Conservation (phyloP, 2,329 filamentous ascomycete species). For the Huntiella savannae region DNA sequence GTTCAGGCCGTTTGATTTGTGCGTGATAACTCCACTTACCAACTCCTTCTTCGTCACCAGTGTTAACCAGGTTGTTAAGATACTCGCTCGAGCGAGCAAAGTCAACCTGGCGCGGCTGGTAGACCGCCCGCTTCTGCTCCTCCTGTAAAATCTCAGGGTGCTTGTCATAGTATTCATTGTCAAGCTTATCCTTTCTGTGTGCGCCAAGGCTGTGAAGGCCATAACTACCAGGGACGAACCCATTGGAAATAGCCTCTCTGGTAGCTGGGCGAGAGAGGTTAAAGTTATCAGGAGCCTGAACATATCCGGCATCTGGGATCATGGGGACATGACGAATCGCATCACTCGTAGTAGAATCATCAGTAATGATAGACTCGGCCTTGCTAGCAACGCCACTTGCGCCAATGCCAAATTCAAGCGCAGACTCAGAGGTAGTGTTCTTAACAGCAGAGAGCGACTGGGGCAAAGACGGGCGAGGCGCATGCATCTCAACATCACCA, state of each 20-base stretch:
- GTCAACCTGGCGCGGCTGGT: slow-evolving; percentile 37
- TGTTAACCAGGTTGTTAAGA: slow-evolving; percentile 74
- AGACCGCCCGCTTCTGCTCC: slow-evolving; percentile 42
- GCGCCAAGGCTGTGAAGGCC: slow-evolving; percentile 78
- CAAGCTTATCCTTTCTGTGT: slow-evolving; percentile 58
- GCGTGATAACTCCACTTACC: not conserved
- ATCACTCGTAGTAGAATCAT: slow-evolving; percentile 78
- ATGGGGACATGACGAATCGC: slow-evolving; percentile 88
- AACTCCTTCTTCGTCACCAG: slow-evolving; percentile 17
- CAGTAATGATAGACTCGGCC: slow-evolving; percentile 19
- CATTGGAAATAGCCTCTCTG: slow-evolving; percentile 54
- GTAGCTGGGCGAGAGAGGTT: slow-evolving; percentile 36
- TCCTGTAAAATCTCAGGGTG: slow-evolving; percentile 68
- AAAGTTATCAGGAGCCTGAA: slow-evolving; percentile 54
- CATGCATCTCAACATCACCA: slow-evolving; percentile 63
- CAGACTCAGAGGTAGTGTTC: slow-evolving; percentile 74
- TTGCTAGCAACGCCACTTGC: slow-evolving; percentile 21
- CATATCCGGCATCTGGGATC: slow-evolving; percentile 80
- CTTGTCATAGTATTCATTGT: slow-evolving; percentile 82
- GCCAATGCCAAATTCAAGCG: slow-evolving; percentile 69
- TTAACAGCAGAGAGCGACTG: slow-evolving; percentile 59
- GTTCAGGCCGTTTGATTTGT: slow-evolving; percentile 10
- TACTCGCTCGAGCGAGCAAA: slow-evolving; percentile 80
- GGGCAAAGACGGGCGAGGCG: slow-evolving; percentile 73
- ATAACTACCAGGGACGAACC: slow-evolving; percentile 70